Evolutionary conservation across 2,329 filamentous ascomycete species (phyloP).

Genomic region (Colletotrichum sublineola): DNA sequence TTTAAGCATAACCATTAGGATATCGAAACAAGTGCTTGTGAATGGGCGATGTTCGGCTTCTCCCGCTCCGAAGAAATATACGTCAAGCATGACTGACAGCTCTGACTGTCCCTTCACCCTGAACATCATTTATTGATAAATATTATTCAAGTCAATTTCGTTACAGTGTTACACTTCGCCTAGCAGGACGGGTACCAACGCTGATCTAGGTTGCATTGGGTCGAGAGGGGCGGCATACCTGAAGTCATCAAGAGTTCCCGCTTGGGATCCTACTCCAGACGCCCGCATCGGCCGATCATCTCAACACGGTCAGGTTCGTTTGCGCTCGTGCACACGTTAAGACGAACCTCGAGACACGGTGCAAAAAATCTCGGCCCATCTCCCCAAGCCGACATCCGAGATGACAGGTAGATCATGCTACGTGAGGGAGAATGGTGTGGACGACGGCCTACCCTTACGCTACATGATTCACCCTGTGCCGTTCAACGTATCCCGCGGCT

Average conservation of each 20-base stretch:
- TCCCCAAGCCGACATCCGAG: slow-evolving; percentile 23
- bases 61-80: not conserved
- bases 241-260: not conserved
- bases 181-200: not conserved
- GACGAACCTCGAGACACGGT: not conserved
- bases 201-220: not conserved
- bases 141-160: not conserved
- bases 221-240: not conserved
- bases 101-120: not conserved
- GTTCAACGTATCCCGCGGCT: not conserved
- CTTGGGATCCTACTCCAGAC: not conserved
- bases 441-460: not conserved
- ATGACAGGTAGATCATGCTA: slow-evolving; percentile 18
- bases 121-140: slow-evolving; percentile 1
- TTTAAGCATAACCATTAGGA: slow-evolving; percentile 8
- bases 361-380: not conserved
- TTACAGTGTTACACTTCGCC: not conserved
- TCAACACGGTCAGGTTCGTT: not conserved
- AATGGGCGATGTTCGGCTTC: not conserved
- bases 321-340: not conserved
- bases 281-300: not conserved
- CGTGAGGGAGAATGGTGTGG: not conserved
- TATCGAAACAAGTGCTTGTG: not conserved
- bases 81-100: too few relatives aligned
- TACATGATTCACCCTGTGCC: not conserved